phyloP scores from a whole-genome alignment of 228 moss, liverwort and hornwort species.

The Sphagnum fallax region DNA sequence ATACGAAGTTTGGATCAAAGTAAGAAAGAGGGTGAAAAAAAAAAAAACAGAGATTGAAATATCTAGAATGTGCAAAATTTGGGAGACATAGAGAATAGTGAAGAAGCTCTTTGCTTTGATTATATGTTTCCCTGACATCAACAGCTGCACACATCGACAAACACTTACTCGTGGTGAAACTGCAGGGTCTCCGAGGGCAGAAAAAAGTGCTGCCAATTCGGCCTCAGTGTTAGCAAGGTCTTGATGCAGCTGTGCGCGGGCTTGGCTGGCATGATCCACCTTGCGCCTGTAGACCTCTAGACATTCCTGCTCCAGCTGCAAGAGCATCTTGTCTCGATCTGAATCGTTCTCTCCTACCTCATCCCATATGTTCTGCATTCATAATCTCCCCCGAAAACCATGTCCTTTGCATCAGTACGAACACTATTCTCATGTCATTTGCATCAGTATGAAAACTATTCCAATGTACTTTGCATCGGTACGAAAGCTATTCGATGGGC shows the following conservation, averaged over 20 bases:
- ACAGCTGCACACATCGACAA: background rate
- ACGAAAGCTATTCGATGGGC: no score
- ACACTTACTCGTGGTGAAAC: slow-evolving; percentile 4
- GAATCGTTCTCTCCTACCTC: slow-evolving; percentile 91
- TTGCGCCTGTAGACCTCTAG: slow-evolving; percentile 93
- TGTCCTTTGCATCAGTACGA: no score
- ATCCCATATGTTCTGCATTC: slow-evolving; percentile 88
- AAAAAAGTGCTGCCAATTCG: slow-evolving; percentile 76
- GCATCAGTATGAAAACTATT: no score
- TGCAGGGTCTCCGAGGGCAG: slow-evolving; percentile 72
- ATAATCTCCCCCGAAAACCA: background rate
- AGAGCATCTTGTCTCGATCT: slow-evolving; percentile 86
- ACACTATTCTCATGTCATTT: no score
- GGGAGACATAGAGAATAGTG: no score
- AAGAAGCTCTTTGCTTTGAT: no score
- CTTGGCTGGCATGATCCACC: slow-evolving; percentile 82
- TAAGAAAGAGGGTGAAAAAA: no score
- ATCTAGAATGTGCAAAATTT: no score
- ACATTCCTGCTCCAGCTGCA: slow-evolving; percentile 96
- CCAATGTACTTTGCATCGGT: no score
- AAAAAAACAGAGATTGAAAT: no score
- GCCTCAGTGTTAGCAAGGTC: slow-evolving; percentile 69
- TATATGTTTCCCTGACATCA: no score
- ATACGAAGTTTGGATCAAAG: no score
- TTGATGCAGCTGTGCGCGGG: slow-evolving; percentile 76